Evolutionary conservation across 2,329 filamentous ascomycete species (phyloP), one percentile per base, ranked within the genome.

Genomic region (Claviceps fusiformis): DNA sequence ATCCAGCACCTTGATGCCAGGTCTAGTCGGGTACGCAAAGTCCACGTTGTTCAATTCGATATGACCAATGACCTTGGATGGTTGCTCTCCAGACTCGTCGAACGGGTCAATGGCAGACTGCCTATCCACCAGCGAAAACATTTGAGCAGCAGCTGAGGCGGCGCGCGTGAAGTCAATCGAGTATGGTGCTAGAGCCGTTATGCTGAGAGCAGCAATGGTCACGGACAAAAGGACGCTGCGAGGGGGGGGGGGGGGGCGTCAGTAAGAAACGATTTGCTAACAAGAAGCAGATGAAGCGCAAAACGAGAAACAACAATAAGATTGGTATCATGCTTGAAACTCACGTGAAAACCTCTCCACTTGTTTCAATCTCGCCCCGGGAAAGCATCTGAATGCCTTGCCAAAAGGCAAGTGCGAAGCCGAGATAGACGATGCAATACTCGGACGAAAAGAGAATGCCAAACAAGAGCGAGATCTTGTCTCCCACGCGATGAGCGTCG

Each of bases 11-110:
- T 65, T 66, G 9, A 69, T 66, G 2, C 70, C 68, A 0, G 73
- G 73, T 0, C 75, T 63, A 1, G 68, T 70, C 0, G 75, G 75
- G 58, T 78, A 78, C 1, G 68, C 63, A 56, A 77, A 75, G 0
- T 62, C 66, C n/a, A 78, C 60, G 19, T 70, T 67, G 8, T 71
- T 63, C 11, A 77, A 58, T 17, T 71, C 63, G 3, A 77, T 63
- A 3, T 63, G 56, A 5, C 70, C 70, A 2, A 61, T 31, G 0
- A 65, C 65, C 17, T 65, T 59, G 6, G 63, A 50, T 11, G 47
- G 47, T 19, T 17, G 47, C n/a, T 50, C 47, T 50, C 47, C 47
- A 35, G 47, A 58, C 9, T 60, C 57, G 27, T 65, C 60, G 41
- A 72, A 65, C 2, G 71, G 67, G n/a, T 50, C 47, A 37, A 50